phyloP scores from a whole-genome alignment of 148 eudicot species.

The Silene latifolia region DNA sequence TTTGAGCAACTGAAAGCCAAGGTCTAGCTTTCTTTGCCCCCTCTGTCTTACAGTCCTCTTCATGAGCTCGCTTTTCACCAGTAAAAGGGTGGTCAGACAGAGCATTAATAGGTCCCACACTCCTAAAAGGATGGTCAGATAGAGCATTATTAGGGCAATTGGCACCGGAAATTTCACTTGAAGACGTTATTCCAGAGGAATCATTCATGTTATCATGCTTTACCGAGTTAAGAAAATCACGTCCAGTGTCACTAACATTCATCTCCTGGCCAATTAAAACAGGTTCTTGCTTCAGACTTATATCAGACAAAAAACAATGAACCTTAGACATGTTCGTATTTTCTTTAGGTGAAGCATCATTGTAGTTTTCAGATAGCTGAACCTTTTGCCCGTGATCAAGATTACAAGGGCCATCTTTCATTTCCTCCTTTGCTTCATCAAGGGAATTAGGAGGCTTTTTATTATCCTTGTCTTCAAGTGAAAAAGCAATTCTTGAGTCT shows the following conservation, averaged over 20 bases:
- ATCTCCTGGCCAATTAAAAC: constrained; percentile 30
- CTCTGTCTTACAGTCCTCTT: constrained; percentile 34
- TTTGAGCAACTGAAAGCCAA: constrained; percentile 48
- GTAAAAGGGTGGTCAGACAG: background rate
- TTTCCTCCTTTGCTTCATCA: constrained; percentile 31
- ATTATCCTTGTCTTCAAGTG: constrained; percentile 28
- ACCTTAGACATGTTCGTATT: constrained; percentile 40
- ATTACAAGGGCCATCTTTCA: constrained; percentile 22
- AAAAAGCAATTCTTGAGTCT: constrained; percentile 24
- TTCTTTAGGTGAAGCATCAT: constrained; percentile 26
- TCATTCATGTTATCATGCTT: constrained; percentile 32
- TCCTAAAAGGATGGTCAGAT: constrained; percentile 27
- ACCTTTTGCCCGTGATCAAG: constrained; percentile 26
- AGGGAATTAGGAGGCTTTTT: constrained; percentile 25
- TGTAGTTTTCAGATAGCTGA: constrained; percentile 32
- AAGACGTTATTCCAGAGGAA: constrained; percentile 30
- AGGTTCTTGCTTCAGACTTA: constrained; percentile 29
- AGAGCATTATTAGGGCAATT: constrained; percentile 27
- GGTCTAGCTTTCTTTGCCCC: constrained; percentile 58
- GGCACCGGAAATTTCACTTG: constrained; percentile 26
- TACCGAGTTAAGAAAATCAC: constrained; percentile 22
- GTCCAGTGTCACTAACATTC: constrained; percentile 20
- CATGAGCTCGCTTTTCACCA: constrained; percentile 63
- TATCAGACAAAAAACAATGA: constrained; percentile 40
- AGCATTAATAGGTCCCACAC: constrained; percentile 17